Base-by-base conservation (phyloP, 306 rosid genomes). In the Acmispon strigosus region DNA sequence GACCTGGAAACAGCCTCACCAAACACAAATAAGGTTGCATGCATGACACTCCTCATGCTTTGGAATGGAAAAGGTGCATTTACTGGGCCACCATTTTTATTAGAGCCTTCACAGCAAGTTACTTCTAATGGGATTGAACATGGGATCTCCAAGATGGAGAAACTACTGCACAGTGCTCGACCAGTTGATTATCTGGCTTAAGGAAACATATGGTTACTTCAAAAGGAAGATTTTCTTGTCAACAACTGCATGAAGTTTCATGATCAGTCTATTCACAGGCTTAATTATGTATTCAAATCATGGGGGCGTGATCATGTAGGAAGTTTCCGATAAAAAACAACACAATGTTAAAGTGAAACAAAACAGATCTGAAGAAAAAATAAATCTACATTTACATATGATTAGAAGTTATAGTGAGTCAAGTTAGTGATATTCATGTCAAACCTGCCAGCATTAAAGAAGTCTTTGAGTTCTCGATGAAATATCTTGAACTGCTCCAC, bases 381-480 rank as follows among this genome's bases (percentile, higher is more conserved):
- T 29, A 58, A 12, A 48, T 18, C 3, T 70, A 65, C 54, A 55
- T 70, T 64, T 18, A 62, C 52, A 61, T 48, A 10, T 49, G 76
- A 57, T 63, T 44, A 68, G 15, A 18, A 62, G 45, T 15, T 60
- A 69, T 16, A 20, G 16, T 52, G 37, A 60, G 55, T 49, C 34
- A 66, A 41, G 37, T 45, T 65, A 54, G 43, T 11, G 41, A 47
- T 61, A 45, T 57, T 81, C 47, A 42, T 47, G 76, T 74, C 88
- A 76, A 68, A 94, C 99, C 99, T 90, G 85, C 96, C 97, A 83
- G 99, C 99, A 79, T 94, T 94, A 81, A 94, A 94, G 85, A 94
- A 94, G 81, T 94, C 99, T 83, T 94, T 94, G 56, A 94, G 96
- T 84, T 94, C 99, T 15, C 36, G 89, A 82, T 84, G 88, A 83